These are phyloP conservation scores for Casuarina equisetifolia DNA, from an alignment of 306 rosid genomes.

Conservation along the genomic window DNA sequence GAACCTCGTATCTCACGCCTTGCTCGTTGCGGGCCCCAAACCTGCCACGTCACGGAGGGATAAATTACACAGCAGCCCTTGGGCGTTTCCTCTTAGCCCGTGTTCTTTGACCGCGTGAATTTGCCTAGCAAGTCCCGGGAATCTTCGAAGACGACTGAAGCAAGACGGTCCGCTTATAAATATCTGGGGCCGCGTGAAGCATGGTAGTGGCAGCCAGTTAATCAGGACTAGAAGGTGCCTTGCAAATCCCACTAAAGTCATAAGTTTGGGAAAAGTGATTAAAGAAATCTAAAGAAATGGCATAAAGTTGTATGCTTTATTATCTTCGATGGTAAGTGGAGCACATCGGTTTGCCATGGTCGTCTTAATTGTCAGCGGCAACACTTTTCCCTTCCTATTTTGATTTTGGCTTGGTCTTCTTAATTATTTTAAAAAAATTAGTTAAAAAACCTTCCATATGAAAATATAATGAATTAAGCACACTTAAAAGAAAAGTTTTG, in stretches of 20 bases:
- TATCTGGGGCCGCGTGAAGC: neutral
- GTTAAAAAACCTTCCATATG: too few relatives aligned
- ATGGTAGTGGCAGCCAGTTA: constrained; percentile 9
- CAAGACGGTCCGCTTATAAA: neutral
- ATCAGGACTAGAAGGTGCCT: neutral
- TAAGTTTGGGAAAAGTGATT: too few relatives aligned
- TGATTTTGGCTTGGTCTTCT: neutral
- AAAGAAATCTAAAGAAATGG: too few relatives aligned
- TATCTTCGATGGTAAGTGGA: too few relatives aligned
- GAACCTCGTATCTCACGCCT: neutral
- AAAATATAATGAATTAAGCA: neutral
- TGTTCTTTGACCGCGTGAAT: too few relatives aligned
- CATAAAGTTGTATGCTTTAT: too few relatives aligned
- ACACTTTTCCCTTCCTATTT: neutral
- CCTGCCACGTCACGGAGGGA: neutral
- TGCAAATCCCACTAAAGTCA: neutral
- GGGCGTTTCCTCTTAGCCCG: neutral
- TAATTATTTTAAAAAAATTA: too few relatives aligned
- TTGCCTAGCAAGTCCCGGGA: neutral
- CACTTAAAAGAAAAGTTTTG: too few relatives aligned
- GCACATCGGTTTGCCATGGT: neutral
- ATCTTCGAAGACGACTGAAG: neutral
- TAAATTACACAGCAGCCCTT: neutral
- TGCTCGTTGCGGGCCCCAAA: neutral
- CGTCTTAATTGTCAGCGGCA: constrained; percentile 11